Percentiles rank a stretch among this genome's conserved stretches.
These are phyloP conservation scores for Dactylis glomerata DNA, from an alignment of 176 grass and related monocot genomes.

Conservation along the genomic window DNA sequence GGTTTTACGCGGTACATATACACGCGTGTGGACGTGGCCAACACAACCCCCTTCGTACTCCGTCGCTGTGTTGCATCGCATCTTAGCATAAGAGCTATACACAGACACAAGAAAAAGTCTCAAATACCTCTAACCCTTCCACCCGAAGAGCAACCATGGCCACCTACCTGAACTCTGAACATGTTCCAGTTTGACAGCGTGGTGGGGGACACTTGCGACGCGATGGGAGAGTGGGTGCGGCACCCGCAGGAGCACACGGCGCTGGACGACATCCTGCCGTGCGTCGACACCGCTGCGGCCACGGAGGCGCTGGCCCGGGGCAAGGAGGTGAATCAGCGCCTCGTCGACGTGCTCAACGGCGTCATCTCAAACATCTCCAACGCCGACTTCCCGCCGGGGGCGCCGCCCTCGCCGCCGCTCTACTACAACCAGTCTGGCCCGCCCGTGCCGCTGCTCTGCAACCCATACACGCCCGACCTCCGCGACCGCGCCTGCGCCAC, in stretches of 20 bases:
- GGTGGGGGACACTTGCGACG: constrained; percentile 52
- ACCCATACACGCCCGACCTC: constrained; percentile 42
- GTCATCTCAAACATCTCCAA: constrained; percentile 46
- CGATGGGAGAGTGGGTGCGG: constrained; percentile 65
- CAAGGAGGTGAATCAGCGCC: constrained; percentile 57
- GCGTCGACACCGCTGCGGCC: constrained; percentile 42
- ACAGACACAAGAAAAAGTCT: too few relatives aligned
- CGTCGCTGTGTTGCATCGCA: too few relatives aligned
- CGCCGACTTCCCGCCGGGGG: constrained; percentile 5
- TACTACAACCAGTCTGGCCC: constrained; percentile 60
- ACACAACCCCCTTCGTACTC: too few relatives aligned
- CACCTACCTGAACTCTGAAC: not conserved
- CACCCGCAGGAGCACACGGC: constrained; percentile 51
- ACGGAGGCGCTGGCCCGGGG: constrained; percentile 43
- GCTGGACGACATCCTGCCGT: constrained; percentile 64
- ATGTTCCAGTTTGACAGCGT: constrained; percentile 25
- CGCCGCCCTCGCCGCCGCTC: not conserved
- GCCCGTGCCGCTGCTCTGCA: constrained; percentile 46
- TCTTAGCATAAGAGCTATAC: too few relatives aligned
- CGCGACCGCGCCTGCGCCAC: constrained; percentile 30
- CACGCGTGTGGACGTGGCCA: too few relatives aligned
- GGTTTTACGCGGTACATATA: too few relatives aligned
- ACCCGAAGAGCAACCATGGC: too few relatives aligned
- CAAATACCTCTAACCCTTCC: too few relatives aligned
- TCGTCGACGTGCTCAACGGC: constrained; percentile 49